Base-by-base conservation (phyloP, 1,284 basidiomycete species). In the Naganishia albida region DNA sequence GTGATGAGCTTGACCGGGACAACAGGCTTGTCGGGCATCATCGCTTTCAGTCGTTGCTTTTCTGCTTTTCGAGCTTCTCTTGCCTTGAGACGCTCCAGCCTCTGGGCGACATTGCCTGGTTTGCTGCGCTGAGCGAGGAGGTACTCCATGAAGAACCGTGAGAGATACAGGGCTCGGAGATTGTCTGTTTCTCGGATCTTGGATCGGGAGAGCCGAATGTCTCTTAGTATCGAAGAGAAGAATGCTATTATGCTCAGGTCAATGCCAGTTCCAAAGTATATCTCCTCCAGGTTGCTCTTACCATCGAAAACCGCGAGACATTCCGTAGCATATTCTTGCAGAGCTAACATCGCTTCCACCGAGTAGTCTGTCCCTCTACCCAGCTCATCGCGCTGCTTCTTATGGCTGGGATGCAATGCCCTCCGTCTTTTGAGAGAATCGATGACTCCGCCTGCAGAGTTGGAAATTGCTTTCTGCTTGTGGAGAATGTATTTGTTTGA, bases 171-270 rank as follows among this genome's bases (percentile, higher is more conserved):
- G 7, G 93, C 82, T 1, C 93, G 86, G 50, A 93, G 83, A 72
- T 91, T 89, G 76, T 96, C 93, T 69, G 92, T 90, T 72, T 93
- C 91, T 0, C 88, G 88, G 64, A 96, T 87, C 77, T 94, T 94
- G 38, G 87, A 84, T 26, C 92, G 83, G 76, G 97, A 93, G 69
- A 90, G 90, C 67, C 88, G 86, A 75, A 97, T 95, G 73, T 97
- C 93, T 76, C 89, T 93, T 63, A 96, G 79, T n/a, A 96, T 80
- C 0, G 86, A 87, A 2, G 85, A 81, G 63, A 96, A 84, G 78
- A 96, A 93, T 28, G 86, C 92, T 95, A 74, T 34, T 28, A 34
- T 42, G 59, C 40, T 40, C 26, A 40, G 42, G 3, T 15, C 28
- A 0, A 18, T 26, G 25, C 43, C 23, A 1, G 23, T 34, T 23